Percentiles rank a stretch among this genome's conserved stretches.
phyloP scores from a whole-genome alignment of 2,329 filamentous ascomycete genomes.

The Colletotrichum incanum region DNA sequence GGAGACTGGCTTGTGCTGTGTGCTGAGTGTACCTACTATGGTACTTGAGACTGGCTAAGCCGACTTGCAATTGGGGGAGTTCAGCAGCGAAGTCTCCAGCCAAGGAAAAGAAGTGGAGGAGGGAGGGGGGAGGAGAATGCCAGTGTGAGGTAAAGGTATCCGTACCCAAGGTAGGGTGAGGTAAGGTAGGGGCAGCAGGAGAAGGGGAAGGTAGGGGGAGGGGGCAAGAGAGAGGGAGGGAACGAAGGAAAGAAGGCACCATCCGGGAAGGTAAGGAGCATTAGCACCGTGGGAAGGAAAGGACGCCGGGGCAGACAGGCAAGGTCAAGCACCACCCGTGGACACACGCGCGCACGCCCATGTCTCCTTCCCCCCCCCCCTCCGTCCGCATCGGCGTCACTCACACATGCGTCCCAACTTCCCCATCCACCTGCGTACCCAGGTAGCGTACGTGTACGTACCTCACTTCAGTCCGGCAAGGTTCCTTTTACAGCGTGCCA shows the following conservation, averaged over 20 bases:
- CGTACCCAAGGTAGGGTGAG: background rate
- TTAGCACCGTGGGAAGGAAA: constrained; percentile 9
- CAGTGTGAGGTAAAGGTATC: constrained; percentile 25
- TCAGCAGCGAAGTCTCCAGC: constrained; percentile 34
- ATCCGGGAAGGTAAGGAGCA: constrained; percentile 29
- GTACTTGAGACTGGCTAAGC: background rate
- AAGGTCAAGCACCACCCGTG: constrained; percentile 15
- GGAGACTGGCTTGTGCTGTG: constrained; percentile 13
- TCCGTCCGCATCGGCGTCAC: background rate
- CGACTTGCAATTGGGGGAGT: constrained; percentile 24
- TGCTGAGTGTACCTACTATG: background rate
- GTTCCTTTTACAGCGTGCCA: background rate
- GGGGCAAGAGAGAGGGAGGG: background rate
- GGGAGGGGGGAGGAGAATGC: constrained; percentile 16
- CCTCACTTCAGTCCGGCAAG: background rate
- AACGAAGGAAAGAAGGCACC: constrained; percentile 9
- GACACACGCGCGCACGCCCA: background rate
- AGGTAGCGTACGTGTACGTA: background rate
- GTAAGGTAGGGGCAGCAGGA: constrained; percentile 9
- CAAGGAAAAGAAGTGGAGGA: constrained; percentile 38
- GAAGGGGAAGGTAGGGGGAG: constrained; percentile 3
- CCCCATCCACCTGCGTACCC: background rate
- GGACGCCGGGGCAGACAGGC: constrained; percentile 17
- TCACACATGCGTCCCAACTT: background rate
- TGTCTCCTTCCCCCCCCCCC: background rate